Conservation (phyloP, 192 early-diverging fungal species). For the Backusella circina region DNA sequence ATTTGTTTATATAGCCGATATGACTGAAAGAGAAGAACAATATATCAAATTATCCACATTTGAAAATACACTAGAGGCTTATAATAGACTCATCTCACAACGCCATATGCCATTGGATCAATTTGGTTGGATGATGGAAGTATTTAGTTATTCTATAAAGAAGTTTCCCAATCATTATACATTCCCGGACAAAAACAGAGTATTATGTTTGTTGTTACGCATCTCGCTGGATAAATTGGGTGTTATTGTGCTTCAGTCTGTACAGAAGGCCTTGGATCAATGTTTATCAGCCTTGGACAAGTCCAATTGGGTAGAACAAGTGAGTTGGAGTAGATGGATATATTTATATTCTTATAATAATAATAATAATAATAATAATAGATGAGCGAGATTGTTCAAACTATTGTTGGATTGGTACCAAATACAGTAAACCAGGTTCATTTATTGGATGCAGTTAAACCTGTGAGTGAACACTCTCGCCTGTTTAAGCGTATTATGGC, state of each 20-base stretch:
- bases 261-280: not conserved
- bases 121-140: constrained; percentile 9
- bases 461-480: not conserved
- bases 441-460: not conserved
- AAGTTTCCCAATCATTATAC: not conserved
- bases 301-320: not conserved
- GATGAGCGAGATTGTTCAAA: not conserved
- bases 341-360: not conserved
- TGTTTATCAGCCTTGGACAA: not conserved
- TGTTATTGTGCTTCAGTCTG: not conserved
- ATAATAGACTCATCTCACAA: not conserved
- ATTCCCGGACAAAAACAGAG: not conserved
- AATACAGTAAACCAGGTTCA: not conserved
- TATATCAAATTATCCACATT: not conserved
- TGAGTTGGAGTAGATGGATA: not conserved
- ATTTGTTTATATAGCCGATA: not conserved
- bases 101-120: not conserved
- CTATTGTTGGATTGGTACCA: not conserved
- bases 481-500: not conserved
- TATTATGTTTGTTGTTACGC: not conserved
- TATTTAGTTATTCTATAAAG: not conserved
- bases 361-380: not conserved
- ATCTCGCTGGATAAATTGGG: not conserved
- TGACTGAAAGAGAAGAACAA: not conserved
- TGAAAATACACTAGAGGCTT: not conserved